Evolutionary conservation across 2,329 filamentous ascomycete genomes (phyloP).

Genomic region (Colletotrichum costaricense): DNA sequence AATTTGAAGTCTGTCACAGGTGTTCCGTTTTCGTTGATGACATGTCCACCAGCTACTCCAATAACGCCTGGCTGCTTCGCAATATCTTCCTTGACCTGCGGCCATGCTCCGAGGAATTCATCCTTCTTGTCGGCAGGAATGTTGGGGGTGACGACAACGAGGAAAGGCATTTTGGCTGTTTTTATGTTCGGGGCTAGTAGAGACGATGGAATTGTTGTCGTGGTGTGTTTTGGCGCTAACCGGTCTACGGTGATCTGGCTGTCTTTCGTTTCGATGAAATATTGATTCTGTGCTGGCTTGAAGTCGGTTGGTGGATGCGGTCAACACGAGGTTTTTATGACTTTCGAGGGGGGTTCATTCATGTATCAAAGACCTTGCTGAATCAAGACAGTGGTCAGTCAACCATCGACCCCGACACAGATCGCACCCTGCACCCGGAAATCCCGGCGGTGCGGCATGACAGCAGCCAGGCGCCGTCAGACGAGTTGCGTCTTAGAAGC

Average conservation of each 20-base stretch:
- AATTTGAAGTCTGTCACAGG: slow-evolving; percentile 30
- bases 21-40: slow-evolving; percentile 14
- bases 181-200: background rate
- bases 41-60: slow-evolving; percentile 4
- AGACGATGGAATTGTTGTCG: background rate
- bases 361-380: too few relatives aligned
- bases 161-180: slow-evolving; percentile 24
- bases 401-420: background rate
- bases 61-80: slow-evolving; percentile 25
- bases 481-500: background rate
- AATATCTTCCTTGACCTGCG: slow-evolving; percentile 15
- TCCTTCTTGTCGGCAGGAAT: slow-evolving; percentile 28
- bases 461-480: background rate
- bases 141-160: slow-evolving; percentile 12
- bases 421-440: background rate
- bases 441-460: background rate
- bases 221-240: background rate
- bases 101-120: slow-evolving; percentile 26
- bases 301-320: background rate
- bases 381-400: background rate
- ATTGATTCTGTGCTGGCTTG: background rate
- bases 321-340: background rate
- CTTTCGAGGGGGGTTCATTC: background rate
- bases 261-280: background rate
- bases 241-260: background rate